These are phyloP conservation scores for Odontarrhena argentea DNA, from an alignment of 345 rosid genomes.

Conservation along the genomic window DNA sequence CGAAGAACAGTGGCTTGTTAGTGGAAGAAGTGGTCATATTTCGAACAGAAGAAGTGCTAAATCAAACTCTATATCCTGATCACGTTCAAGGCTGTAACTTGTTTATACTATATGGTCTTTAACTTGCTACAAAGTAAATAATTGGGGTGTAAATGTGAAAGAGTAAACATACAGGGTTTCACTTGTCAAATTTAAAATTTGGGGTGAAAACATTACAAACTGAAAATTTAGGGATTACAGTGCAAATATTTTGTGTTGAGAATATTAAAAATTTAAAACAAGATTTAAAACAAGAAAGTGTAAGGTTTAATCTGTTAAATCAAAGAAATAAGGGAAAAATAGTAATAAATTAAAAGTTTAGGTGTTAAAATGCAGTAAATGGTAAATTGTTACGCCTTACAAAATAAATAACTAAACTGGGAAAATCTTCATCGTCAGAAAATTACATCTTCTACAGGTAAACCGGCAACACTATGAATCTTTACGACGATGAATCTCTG, in stretches of 20 bases:
- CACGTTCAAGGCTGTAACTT: too few species aligned
- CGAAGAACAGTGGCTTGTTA: too few species aligned
- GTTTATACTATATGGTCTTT: too few species aligned
- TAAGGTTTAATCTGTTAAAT: not conserved
- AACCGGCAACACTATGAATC: conserved; percentile 41
- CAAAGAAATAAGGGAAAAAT: not conserved
- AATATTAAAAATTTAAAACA: too few species aligned
- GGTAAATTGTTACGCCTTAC: not conserved
- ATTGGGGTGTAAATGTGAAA: too few species aligned
- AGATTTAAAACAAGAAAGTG: not conserved
- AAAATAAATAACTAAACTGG: too few species aligned
- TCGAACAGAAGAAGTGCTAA: too few species aligned
- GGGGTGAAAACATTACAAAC: not conserved
- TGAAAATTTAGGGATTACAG: too few species aligned
- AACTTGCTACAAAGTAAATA: too few species aligned
- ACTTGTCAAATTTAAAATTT: not conserved
- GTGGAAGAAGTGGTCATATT: too few species aligned
- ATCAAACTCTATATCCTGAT: too few species aligned
- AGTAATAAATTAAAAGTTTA: not conserved
- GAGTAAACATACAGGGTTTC: not conserved
- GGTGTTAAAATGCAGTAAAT: conserved; percentile 24
- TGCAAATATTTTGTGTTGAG: too few species aligned
- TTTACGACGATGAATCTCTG: conserved; percentile 51
- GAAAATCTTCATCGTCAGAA: not conserved
- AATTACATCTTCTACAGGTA: not conserved